Conservation (phyloP, 2,329 filamentous ascomycete genomes). For the Knoxdaviesia capensis region DNA sequence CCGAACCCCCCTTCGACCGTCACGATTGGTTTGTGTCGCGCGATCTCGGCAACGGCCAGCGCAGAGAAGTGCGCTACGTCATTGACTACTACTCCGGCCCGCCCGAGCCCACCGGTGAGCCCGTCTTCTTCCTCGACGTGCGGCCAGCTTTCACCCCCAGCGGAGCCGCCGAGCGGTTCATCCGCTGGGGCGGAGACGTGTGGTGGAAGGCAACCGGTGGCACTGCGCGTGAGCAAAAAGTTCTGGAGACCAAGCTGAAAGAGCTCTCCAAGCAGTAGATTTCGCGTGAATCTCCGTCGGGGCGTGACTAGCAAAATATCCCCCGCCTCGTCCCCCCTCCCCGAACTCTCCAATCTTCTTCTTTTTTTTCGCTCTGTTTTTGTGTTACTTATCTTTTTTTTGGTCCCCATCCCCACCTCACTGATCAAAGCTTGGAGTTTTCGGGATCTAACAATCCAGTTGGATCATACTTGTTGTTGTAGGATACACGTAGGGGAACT, state of each 20-base stretch:
- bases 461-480: too few relatives aligned
- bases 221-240: constrained; percentile 28
- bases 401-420: too few relatives aligned
- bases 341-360: too few relatives aligned
- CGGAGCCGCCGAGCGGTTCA: constrained; percentile 59
- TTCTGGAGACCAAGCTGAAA: background rate
- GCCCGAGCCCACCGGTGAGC: constrained; percentile 67
- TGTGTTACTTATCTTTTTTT: too few relatives aligned
- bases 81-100: constrained; percentile 91
- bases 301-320: too few relatives aligned
- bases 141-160: constrained; percentile 70
- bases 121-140: constrained; percentile 91
- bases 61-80: constrained; percentile 72
- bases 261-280: constrained; percentile 2
- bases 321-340: too few relatives aligned
- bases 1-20: constrained; percentile 78
- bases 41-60: constrained; percentile 37
- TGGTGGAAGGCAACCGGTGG: constrained; percentile 83
- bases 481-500: too few relatives aligned
- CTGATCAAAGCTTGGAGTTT: too few relatives aligned
- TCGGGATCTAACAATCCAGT: too few relatives aligned
- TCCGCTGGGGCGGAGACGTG: constrained; percentile 80
- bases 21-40: constrained; percentile 93
- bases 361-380: too few relatives aligned
- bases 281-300: background rate